Conservation (phyloP, 2,329 filamentous ascomycete species). For the Fusarium sp. region DNA sequence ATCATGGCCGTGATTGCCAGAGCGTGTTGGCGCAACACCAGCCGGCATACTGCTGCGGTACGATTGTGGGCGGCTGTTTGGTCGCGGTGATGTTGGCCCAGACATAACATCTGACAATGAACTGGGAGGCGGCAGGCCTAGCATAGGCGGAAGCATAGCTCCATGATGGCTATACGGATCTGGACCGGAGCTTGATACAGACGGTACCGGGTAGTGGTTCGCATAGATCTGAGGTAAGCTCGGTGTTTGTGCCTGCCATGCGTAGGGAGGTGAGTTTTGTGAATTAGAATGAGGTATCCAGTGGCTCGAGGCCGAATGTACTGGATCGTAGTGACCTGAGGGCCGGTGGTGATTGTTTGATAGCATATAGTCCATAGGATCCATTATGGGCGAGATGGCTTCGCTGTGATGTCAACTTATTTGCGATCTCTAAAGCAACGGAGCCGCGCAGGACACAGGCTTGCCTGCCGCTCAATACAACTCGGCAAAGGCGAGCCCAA, state of each 20-base stretch:
- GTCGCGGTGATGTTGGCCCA: slow-evolving; percentile 27
- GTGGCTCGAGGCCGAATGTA: slow-evolving; percentile 42
- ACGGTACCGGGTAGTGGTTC: slow-evolving; percentile 31
- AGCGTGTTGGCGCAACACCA: slow-evolving; percentile 8
- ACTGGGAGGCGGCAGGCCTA: slow-evolving; percentile 31
- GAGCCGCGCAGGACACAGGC: slow-evolving; percentile 16
- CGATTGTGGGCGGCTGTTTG: slow-evolving; percentile 20
- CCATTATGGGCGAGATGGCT: slow-evolving; percentile 37
- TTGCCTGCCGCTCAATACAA: slow-evolving; percentile 12
- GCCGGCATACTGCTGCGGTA: slow-evolving; percentile 30
- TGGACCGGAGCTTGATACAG: slow-evolving; percentile 23
- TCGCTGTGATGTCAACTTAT: slow-evolving; percentile 11
- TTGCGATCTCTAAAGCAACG: slow-evolving; percentile 2
- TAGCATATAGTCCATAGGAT: slow-evolving; percentile 45
- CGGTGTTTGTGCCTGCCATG: slow-evolving; percentile 40
- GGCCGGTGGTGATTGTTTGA: slow-evolving; percentile 38
- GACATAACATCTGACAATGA: slow-evolving; percentile 29
- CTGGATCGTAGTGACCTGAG: slow-evolving; percentile 44
- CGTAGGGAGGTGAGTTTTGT: slow-evolving; percentile 35
- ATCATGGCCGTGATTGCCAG: slow-evolving; percentile 27
- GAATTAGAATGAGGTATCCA: slow-evolving; percentile 43
- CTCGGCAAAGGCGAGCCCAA: slow-evolving; percentile 2
- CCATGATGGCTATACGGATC: slow-evolving; percentile 39
- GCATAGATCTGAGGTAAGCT: slow-evolving; percentile 36
- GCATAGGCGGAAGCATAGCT: slow-evolving; percentile 40